A percentile compares a stretch with the other conserved stretches of the same genome.
phyloP scores from a whole-genome alignment of 257 asterid genomes.

The Solanum clarkiae region DNA sequence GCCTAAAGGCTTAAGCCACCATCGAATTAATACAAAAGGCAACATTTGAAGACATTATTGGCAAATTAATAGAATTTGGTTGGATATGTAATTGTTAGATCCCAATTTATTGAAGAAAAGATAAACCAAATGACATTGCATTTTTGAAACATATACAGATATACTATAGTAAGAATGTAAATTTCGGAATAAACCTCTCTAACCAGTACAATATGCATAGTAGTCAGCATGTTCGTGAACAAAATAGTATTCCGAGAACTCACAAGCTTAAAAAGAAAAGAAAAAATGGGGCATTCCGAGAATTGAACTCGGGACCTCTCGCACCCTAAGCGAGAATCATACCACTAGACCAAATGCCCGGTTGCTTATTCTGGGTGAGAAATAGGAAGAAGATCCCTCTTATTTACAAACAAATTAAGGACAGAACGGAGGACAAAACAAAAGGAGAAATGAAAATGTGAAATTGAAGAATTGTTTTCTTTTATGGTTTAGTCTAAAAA shows the following conservation, averaged over 20 bases:
- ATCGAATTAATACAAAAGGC: background rate
- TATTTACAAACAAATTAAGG: background rate
- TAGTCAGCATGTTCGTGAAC: too few relatives aligned
- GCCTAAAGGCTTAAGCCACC: background rate
- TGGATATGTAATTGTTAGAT: background rate
- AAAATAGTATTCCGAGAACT: too few relatives aligned
- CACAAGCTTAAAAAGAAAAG: too few relatives aligned
- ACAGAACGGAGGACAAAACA: background rate
- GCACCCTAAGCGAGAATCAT: conserved; percentile 88
- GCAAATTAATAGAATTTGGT: background rate
- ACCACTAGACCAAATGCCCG: conserved; percentile 80
- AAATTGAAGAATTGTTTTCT: background rate
- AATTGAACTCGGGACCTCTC: conserved; percentile 93
- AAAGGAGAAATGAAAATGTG: background rate
- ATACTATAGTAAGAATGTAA: background rate
- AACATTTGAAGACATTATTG: background rate
- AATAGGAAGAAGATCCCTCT: background rate
- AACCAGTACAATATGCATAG: too few relatives aligned
- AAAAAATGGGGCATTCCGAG: conserved; percentile 58
- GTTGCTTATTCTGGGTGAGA: background rate
- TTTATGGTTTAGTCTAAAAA: background rate
- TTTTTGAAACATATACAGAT: background rate
- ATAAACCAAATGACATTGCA: background rate
- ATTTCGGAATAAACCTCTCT: background rate
- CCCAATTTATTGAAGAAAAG: background rate